Percentiles rank a stretch among this genome's conserved stretches.
Evolutionary conservation across 192 early-diverging fungal species (phyloP).

Genomic region (Tieghemiomyces parasiticus): DNA sequence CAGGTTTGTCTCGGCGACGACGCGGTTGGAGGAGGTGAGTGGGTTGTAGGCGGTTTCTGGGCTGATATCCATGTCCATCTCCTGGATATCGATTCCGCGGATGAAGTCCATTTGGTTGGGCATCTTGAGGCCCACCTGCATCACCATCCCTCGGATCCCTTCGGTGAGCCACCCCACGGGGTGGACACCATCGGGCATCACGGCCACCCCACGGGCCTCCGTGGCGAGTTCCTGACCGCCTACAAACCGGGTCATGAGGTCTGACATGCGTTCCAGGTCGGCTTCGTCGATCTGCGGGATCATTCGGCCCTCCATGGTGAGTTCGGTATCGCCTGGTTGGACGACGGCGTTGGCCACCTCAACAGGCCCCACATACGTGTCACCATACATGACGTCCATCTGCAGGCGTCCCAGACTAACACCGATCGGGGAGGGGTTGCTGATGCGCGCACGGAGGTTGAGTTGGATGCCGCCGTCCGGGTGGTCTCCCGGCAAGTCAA

Average conservation of each 20-base stretch:
- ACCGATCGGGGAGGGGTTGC: conserved; percentile 37
- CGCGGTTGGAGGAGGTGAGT: not conserved
- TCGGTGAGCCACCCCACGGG: not conserved
- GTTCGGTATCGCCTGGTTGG: conserved; percentile 19
- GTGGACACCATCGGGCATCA: not conserved
- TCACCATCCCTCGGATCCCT: not conserved
- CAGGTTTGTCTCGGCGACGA: not conserved
- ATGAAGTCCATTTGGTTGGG: not conserved
- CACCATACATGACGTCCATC: conserved; percentile 29
- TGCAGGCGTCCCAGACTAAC: conserved; percentile 36
- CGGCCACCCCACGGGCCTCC: conserved; percentile 4
- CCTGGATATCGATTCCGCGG: not conserved
- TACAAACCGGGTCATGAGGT: not conserved
- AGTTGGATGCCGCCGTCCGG: conserved; percentile 38
- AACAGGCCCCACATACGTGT: conserved; percentile 31
- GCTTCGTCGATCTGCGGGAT: conserved; percentile 28
- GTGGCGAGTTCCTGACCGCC: not conserved
- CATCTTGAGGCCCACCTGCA: not conserved
- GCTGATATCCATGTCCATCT: not conserved
- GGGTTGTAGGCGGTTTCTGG: not conserved
- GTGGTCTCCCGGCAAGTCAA: conserved; percentile 31
- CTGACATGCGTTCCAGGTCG: conserved; percentile 14
- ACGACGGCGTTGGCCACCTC: conserved; percentile 25
- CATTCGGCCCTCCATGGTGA: conserved; percentile 32
- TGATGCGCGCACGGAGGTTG: conserved; percentile 29